phyloP scores from a whole-genome alignment of 1,284 basidiomycete species.

The Ustilago bromivora region DNA sequence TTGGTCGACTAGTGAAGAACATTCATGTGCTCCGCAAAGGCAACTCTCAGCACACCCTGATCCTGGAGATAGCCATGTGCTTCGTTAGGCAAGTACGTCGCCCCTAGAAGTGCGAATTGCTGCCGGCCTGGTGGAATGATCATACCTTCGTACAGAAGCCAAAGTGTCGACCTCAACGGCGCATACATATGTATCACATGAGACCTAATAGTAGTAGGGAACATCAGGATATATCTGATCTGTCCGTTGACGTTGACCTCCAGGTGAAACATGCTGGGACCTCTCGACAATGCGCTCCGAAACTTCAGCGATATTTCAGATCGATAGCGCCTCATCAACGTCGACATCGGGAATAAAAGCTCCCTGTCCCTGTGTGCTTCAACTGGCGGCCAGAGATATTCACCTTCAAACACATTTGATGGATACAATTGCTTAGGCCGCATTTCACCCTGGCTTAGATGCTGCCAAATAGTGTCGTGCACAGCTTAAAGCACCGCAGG shows the following conservation, averaged over 20 bases:
- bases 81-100: not conserved
- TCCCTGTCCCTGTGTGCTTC: not conserved
- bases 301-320: not conserved
- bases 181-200: not conserved
- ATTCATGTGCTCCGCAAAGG: not conserved
- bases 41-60: not conserved
- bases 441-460: not conserved
- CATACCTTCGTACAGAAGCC: slow-evolving; percentile 20
- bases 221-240: slow-evolving; percentile 6
- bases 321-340: not conserved
- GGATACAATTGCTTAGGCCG: not conserved
- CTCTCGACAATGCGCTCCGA: too few relatives aligned
- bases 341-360: not conserved
- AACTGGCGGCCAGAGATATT: slow-evolving; percentile 23
- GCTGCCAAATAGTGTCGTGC: not conserved
- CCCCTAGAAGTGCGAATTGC: not conserved
- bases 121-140: too few relatives aligned
- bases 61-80: not conserved
- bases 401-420: slow-evolving; percentile 6
- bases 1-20: not conserved
- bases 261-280: not conserved
- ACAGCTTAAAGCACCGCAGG: slow-evolving; percentile 1
- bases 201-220: not conserved
- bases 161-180: not conserved
- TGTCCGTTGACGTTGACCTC: not conserved